Base-by-base conservation (phyloP, 2,329 filamentous ascomycete genomes). In the Neofusicoccum parvum region DNA sequence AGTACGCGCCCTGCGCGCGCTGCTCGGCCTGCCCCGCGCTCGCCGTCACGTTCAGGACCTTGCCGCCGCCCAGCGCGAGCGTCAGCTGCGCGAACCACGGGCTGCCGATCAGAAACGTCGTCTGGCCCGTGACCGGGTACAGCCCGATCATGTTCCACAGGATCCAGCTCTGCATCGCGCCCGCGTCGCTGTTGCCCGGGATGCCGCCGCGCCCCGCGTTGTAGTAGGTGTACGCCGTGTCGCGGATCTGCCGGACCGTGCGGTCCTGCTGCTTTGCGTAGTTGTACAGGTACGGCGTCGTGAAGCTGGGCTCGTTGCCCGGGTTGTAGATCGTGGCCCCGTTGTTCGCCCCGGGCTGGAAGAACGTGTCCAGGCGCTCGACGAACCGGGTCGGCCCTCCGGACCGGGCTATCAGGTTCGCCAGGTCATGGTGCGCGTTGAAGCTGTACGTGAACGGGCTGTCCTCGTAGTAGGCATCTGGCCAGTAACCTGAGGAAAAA, bases 91-190 rank as follows among this genome's bases (percentile, higher is more conserved):
- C 65, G 62, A 78, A 78, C 75, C 76, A 78, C 6, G 75, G 76
- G 17, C 72, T 72, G 5, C 85, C 85, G 62, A 91, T 80, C 15
- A 91, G 79, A 73, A 90, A 91, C 0, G 86, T 89, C 0, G 87
- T 87, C 78, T 91, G 88, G 0, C 87, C 88, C 0, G 88, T 89
- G 68, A 91, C 79, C 1, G 88, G 89, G 69, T 90, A 90, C 34
- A 91, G 76, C 1, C 88, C 88, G 43, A 90, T 82, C 63, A 70
- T 70, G 48, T 68, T 68, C 68, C 68, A 69, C 49, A 76, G 58
- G 3, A 77, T 86, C 86, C 89, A 91, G 7, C 85, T 87, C 72
- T 92, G 88, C 88, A 92, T 91, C 14, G 89, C 87, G 6, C 90
- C 90, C 1, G 88, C 88, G 73, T 92, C 90, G 50, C 85, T 87